Conservation (phyloP, 1,284 basidiomycete species). For the Cystobasidium slooffiae region DNA sequence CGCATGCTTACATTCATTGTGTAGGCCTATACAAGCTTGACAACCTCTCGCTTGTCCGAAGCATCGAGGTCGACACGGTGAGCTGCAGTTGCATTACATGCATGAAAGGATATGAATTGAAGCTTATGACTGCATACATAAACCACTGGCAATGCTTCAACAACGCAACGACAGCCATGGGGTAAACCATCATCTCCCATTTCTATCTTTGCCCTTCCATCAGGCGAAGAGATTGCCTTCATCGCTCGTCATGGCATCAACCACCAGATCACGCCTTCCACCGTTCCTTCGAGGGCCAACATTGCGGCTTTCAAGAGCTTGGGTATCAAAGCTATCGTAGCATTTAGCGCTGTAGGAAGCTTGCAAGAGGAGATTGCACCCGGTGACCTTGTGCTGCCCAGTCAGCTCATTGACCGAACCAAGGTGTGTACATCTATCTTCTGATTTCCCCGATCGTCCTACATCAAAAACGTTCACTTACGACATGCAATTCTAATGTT, state of each 20-base stretch:
- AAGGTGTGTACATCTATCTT: constrained; percentile 57
- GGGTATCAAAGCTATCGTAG: constrained; percentile 84
- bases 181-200: constrained; percentile 90
- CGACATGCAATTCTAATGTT: not conserved
- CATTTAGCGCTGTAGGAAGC: constrained; percentile 96
- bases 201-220: constrained; percentile 78
- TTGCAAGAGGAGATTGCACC: constrained; percentile 82
- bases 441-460: not conserved
- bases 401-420: constrained; percentile 94
- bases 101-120: constrained; percentile 49
- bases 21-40: constrained; percentile 76
- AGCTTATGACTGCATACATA: constrained; percentile 56
- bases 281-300: constrained; percentile 85
- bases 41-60: constrained; percentile 80
- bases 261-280: constrained; percentile 74
- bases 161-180: constrained; percentile 73
- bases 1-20: not conserved
- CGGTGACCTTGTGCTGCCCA: constrained; percentile 82
- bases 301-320: constrained; percentile 92
- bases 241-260: constrained; percentile 83
- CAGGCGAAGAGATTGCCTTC: constrained; percentile 80
- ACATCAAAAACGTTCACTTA: not conserved
- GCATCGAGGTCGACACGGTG: constrained; percentile 61
- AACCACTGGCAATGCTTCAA: constrained; percentile 1
- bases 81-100: constrained; percentile 31